phyloP scores from a whole-genome alignment of 2,329 filamentous ascomycete genomes.

The Xylaria multiplex region DNA sequence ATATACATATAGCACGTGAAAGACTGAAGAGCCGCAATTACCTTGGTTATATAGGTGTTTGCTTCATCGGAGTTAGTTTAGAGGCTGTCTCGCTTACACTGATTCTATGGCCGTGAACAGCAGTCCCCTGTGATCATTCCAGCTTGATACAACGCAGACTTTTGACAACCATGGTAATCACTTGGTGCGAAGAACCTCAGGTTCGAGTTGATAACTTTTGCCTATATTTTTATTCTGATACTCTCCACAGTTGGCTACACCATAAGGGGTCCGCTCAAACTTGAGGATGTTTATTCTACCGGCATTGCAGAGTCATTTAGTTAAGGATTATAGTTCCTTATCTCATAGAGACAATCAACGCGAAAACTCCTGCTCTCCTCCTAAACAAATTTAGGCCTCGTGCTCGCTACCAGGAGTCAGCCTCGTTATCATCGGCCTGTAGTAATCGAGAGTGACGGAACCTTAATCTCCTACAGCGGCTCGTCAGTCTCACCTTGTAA shows the following conservation, averaged over 20 bases:
- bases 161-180: conserved; percentile 36
- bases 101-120: neutral
- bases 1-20: too few relatives aligned
- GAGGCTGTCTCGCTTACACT: neutral
- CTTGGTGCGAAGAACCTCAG: conserved; percentile 37
- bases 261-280: conserved; percentile 28
- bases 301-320: conserved; percentile 31
- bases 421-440: conserved; percentile 34
- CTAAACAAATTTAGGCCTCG: conserved; percentile 5
- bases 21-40: neutral
- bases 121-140: neutral
- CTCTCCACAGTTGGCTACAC: conserved; percentile 31
- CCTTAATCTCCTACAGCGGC: conserved; percentile 35
- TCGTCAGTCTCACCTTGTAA: neutral
- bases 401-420: conserved; percentile 26
- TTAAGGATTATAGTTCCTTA: conserved; percentile 31
- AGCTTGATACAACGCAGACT: neutral
- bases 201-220: conserved; percentile 38
- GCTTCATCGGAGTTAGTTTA: neutral
- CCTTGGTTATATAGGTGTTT: neutral
- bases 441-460: conserved; percentile 36
- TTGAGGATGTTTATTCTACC: conserved; percentile 34
- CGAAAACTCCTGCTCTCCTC: conserved; percentile 27
- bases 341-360: neutral
- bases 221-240: conserved; percentile 34